Base-by-base conservation (phyloP, 345 rosid species). In the Anacardium occidentale region DNA sequence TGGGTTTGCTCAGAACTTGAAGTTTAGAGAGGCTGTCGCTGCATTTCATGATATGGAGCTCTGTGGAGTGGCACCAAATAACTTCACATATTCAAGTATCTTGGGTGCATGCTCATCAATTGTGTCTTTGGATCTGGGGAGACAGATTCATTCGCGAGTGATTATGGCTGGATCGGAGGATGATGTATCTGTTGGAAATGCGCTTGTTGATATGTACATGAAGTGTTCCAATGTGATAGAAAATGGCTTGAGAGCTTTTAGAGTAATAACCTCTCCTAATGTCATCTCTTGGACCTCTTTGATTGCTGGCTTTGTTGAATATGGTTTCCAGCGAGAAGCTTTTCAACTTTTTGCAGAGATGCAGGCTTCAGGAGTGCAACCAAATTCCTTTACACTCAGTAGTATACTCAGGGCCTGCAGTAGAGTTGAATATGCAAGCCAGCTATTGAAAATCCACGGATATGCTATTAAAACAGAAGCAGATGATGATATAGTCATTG, bases 241-340 rank as follows among this genome's bases (percentile, higher is more conserved):
- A 52, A 76, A 86, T 70, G 89, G 86, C 10, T 63, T 73, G 71
- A 70, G 81, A 81, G 76, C 82, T 21, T 89, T 91, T 68, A 40
- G 74, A 67, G 81, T 66, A 60, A 83, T 91, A 68, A 22, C 64
- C 13, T 80, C 81, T 7, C 89, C 86, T 18, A 82, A 89, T 73
- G 83, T 86, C 68, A 64, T 91, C 67, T 88, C 97, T 62, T 89
- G 97, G 94, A 88, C 97, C 50, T 80, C 90, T 34, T 78, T 89
- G 82, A 83, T 86, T 73, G 80, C 85, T 5, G 94, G 94, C 69
- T 76, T 89, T 76, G 74, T 75, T 47, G 85, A 80, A 45, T 85
- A 85, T 56, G 86, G 84, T 48, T 74, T 74, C 6, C 75, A 68
- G 50, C 66, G 52, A 66, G 81, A 85, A 75, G 85, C 89, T 62